Evolutionary conservation across 2,329 filamentous ascomycete genomes (phyloP).

Genomic region (Niveomyces coronatus): DNA sequence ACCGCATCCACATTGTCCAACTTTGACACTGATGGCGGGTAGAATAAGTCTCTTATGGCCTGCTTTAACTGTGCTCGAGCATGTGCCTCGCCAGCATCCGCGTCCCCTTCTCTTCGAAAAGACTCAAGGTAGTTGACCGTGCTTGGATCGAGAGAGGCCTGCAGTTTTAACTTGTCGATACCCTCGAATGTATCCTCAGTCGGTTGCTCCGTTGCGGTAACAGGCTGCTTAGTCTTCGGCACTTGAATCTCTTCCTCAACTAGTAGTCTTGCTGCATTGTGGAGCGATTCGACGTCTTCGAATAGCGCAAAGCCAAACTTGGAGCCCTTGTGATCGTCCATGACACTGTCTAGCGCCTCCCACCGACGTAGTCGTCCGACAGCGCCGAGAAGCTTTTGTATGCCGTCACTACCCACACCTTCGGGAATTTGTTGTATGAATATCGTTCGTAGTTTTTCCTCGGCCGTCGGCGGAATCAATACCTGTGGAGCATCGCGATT

Average conservation of each 20-base stretch:
- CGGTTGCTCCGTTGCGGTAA: constrained; percentile 32
- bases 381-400: constrained; percentile 69
- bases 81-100: constrained; percentile 57
- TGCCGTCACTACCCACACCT: constrained; percentile 59
- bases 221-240: constrained; percentile 63
- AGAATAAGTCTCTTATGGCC: constrained; percentile 61
- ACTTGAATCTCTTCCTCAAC: constrained; percentile 74
- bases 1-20: constrained; percentile 56
- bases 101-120: constrained; percentile 54
- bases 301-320: constrained; percentile 95
- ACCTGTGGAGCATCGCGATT: constrained; percentile 57
- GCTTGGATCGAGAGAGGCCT: constrained; percentile 70
- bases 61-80: constrained; percentile 58
- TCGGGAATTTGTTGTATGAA: constrained; percentile 82
- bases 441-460: constrained; percentile 85
- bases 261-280: constrained; percentile 75
- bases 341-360: constrained; percentile 58
- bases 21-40: constrained; percentile 41
- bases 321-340: constrained; percentile 63
- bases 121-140: constrained; percentile 80
- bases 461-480: constrained; percentile 70
- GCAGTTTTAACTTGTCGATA: constrained; percentile 59
- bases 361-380: constrained; percentile 74
- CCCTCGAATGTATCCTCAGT: constrained; percentile 37
- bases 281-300: constrained; percentile 81